Base-by-base conservation (phyloP, 2,329 filamentous ascomycete genomes). In the Curvularia hawaiiensis region DNA sequence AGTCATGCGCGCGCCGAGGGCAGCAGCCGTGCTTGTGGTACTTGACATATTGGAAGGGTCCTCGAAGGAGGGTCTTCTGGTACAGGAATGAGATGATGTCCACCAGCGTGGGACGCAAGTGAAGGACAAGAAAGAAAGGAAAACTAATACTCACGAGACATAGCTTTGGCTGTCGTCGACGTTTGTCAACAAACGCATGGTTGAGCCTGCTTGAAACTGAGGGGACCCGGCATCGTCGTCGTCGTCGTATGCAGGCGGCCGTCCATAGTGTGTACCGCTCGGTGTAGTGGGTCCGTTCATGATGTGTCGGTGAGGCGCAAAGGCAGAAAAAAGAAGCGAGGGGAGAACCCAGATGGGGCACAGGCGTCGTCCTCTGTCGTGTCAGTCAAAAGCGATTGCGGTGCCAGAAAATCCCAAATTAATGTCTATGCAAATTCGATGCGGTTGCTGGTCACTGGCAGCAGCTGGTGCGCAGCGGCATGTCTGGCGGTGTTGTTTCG, bases 181-280 rank as follows among this genome's bases (percentile, higher is more conserved):
- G 61, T 78, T 77, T 62, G 80, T 80, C 74, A 83, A 75, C 69
- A 83, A 73, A 58, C 80, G 79, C 80, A 83, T 82, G 45, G 78
- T 80, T 54, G 79, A 75, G 54, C 77, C 77, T 68, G 76, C 73
- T 65, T 75, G 76, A 54, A 66, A 63, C 33, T 68, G 70, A 31
- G 72, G 70, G 18, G 71, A 67, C 46, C 65, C 68, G 50, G 30
- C 30, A 31, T 76, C 73, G 49, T 77, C 73, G 45, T 76, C 73
- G 43, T 81, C 78, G 59, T 79, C 77, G 54, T 82, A 83, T 65
- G 77, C 73, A 60, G 80, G 79, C 47, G 79, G 79, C 45, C 74
- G 73, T 47, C 70, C 68, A 63, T 79, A 79, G 58, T 67, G 71
- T 48, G 70, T 67, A 49, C 68, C 64, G 49, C 65, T 60, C 55